Evolutionary conservation across 2,329 filamentous ascomycete species (phyloP), one percentile per base, ranked within the genome.

Genomic region (Arthrobotrys iridis): DNA sequence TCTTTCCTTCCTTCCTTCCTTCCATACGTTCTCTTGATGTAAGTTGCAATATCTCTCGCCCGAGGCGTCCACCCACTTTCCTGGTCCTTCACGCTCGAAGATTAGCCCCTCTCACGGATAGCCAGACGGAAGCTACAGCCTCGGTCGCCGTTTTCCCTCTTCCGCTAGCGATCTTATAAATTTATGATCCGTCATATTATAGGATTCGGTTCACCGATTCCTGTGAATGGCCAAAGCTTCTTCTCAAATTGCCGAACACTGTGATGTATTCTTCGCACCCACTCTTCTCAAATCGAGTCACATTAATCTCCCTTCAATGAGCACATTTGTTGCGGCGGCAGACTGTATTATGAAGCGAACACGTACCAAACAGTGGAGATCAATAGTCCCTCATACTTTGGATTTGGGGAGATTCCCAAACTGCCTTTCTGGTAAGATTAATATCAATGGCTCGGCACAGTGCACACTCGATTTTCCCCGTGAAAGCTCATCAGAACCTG

Each of bases 161-260:
- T 46, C 45, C 60, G 40, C 55, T 28, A 74, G 62, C 68, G 68
- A 74, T 74, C 68, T 74, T 74, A 74, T 66, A 55, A 15, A 57
- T 74, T 75, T 75, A 75, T 75, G 55, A 75, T 68, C 62, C 57
- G 71, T 55, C 24, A 62, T 73, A 73, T 73, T 68, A 75, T 75
- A 75, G 26, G 57, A 62, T 75, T 75, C 71, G 71, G 63, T 68
- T 75, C 57, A 37, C 67, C 63, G 62, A 62, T 65, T 73, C 58
- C 60, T 33, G 28, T 40, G 40, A 67, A 60, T 66, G 57, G 71
- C 35, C 71, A 67, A 66, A 75, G 57, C 63, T 71, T 70, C 55
- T 45, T 55, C 30, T 58, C 43, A 30, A 46, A 55, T 60, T 62
- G 52, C 62, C 68, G 37, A 62, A 45, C 18, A 40, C 7, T 45